Conservation (phyloP, 805 yeast species). For the Priceomyces fermenticarens region DNA sequence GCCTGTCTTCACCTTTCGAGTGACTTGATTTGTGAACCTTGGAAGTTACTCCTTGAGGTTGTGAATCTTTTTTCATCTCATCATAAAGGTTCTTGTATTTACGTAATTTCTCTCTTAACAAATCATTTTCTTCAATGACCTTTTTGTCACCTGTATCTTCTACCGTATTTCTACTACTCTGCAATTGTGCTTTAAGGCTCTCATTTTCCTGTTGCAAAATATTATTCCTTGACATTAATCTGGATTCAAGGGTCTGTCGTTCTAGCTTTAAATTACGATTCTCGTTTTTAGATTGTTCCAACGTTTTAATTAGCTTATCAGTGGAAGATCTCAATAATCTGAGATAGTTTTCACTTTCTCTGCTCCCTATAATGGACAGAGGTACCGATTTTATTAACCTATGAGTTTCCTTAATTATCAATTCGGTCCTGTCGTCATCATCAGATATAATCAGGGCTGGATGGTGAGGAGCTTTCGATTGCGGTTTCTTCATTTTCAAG, state of each 20-base stretch:
- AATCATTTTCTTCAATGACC: slow-evolving; percentile 23
- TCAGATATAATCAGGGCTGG: slow-evolving; percentile 1
- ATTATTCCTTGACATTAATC: slow-evolving; percentile 3
- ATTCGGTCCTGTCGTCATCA: slow-evolving; percentile 13
- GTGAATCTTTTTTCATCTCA: slow-evolving; percentile 1
- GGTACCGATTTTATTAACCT: slow-evolving; percentile 24
- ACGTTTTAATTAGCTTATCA: slow-evolving; percentile 20
- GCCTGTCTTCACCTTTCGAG: no score
- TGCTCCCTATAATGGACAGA: slow-evolving; percentile 11
- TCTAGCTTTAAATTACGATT: slow-evolving; percentile 1
- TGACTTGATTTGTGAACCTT: not conserved
- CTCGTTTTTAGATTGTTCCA: slow-evolving; percentile 7
- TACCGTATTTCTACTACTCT: slow-evolving; percentile 15
- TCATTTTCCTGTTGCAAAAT: slow-evolving; percentile 7
- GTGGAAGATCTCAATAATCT: slow-evolving; percentile 24
- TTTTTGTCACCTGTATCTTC: slow-evolving; percentile 21
- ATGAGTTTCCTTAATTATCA: slow-evolving; percentile 28
- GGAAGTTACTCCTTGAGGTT: not conserved
- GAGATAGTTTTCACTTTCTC: slow-evolving; percentile 26
- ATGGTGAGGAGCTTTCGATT: not conserved
- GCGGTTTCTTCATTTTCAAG: slow-evolving; percentile 1
- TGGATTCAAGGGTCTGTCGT: slow-evolving; percentile 1
- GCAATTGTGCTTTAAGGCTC: slow-evolving; percentile 13
- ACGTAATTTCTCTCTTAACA: slow-evolving; percentile 30
- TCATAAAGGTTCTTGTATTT: slow-evolving; percentile 35